These are phyloP conservation scores for Russula ochroleuca DNA, from an alignment of 768 basidiomycete species.

Conservation along the genomic window DNA sequence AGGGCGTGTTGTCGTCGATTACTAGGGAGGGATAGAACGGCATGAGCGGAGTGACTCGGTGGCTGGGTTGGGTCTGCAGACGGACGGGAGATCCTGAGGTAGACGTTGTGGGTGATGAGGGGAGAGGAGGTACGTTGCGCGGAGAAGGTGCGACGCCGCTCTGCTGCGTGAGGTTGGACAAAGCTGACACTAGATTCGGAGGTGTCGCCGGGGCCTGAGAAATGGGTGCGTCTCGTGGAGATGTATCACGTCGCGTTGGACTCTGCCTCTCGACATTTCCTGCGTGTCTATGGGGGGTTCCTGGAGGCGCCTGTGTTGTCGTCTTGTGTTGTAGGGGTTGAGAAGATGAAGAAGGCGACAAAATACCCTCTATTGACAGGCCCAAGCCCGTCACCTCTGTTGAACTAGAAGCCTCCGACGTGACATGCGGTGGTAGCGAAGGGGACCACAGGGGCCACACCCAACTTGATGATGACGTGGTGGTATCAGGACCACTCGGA, in stretches of 20 bases:
- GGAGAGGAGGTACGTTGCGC: constrained; percentile 5
- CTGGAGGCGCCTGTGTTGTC: neutral
- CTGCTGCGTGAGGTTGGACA: neutral
- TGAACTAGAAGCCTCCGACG: neutral
- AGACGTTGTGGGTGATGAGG: constrained; percentile 3
- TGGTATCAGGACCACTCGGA: neutral
- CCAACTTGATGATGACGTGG: neutral
- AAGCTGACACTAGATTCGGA: neutral
- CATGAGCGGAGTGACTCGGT: neutral
- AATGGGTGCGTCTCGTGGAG: neutral
- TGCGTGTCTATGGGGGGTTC: neutral
- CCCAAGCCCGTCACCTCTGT: constrained; percentile 2
- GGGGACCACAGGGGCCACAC: neutral
- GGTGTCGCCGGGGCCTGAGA: neutral
- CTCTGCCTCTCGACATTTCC: neutral
- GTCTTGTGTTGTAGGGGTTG: neutral
- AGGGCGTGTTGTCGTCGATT: neutral
- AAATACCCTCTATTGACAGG: neutral
- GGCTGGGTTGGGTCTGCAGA: constrained; percentile 15
- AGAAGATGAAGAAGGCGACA: neutral
- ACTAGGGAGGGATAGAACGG: constrained; percentile 13
- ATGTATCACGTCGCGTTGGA: neutral
- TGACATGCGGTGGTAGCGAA: neutral
- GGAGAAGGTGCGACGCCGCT: neutral
- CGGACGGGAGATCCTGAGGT: neutral